phyloP scores from a whole-genome alignment of 805 yeast genomes.

The Komagataella pastoris region DNA sequence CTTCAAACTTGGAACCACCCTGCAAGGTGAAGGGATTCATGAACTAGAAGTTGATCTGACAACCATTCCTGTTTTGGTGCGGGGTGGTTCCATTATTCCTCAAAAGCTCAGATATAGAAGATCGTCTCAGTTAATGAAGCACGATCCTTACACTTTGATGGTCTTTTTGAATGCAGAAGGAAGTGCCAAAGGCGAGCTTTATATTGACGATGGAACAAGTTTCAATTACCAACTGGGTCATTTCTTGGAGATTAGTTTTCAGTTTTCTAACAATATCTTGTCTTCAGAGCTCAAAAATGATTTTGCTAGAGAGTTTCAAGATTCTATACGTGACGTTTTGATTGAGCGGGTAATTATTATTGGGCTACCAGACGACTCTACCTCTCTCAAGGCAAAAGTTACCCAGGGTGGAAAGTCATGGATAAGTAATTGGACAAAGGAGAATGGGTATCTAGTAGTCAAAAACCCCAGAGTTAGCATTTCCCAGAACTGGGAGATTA shows the following conservation, averaged over 20 bases:
- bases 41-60: conserved; percentile 31
- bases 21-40: conserved; percentile 25
- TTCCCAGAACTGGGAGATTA: neutral
- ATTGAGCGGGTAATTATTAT: conserved; percentile 46
- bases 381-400: conserved; percentile 22
- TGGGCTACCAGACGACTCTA: conserved; percentile 14
- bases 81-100: conserved; percentile 69
- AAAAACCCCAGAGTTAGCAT: conserved; percentile 38
- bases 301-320: conserved; percentile 7
- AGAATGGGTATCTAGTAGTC: conserved; percentile 15
- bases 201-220: conserved; percentile 79
- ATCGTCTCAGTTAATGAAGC: conserved; percentile 57
- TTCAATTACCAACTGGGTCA: conserved; percentile 42
- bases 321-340: conserved; percentile 19
- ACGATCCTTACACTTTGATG: conserved; percentile 72
- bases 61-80: conserved; percentile 56
- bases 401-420: conserved; percentile 12
- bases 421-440: conserved; percentile 6
- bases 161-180: conserved; percentile 41
- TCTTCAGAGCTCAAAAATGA: conserved; percentile 12
- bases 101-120: conserved; percentile 68
- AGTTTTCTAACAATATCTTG: conserved; percentile 20
- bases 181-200: conserved; percentile 35
- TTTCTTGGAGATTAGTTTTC: conserved; percentile 28
- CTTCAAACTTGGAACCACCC: conserved; percentile 11